These are phyloP conservation scores for Gossypium lobatum DNA, from an alignment of 441 rosid genomes.

Conservation along the genomic window DNA sequence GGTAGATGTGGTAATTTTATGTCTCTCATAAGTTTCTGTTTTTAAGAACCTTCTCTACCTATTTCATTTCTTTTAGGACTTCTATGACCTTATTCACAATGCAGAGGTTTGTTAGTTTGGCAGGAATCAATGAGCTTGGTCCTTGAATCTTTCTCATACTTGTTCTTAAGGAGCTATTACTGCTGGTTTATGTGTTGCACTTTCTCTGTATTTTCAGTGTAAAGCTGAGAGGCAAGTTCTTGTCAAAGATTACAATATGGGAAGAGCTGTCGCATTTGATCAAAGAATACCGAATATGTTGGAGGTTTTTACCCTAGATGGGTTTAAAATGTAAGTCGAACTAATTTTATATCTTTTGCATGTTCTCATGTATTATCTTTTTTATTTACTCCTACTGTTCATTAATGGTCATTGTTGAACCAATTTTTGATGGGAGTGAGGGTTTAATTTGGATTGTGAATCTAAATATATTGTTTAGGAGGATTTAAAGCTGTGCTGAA, in stretches of 20 bases:
- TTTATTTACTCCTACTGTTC: not conserved
- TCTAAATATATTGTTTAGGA: not conserved
- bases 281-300: conserved; percentile 62
- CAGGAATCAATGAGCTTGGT: not conserved
- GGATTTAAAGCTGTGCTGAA: not conserved
- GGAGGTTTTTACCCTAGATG: conserved; percentile 89
- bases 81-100: conserved; percentile 5
- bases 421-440: not conserved
- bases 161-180: not conserved
- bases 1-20: conserved; percentile 76
- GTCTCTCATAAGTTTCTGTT: not conserved
- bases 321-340: conserved; percentile 70
- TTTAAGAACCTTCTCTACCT: conserved; percentile 1
- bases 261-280: conserved; percentile 84
- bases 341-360: not conserved
- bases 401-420: not conserved
- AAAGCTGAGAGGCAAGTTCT: conserved; percentile 90
- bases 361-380: not conserved
- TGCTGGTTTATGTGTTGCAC: conserved; percentile 12
- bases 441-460: not conserved
- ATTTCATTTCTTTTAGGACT: not conserved
- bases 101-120: not conserved
- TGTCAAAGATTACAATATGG: conserved; percentile 78
- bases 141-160: not conserved
- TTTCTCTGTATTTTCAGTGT: conserved; percentile 42